A percentile compares a stretch with the other conserved stretches of the same genome.
These are phyloP conservation scores for Chytriomyces sp. DNA, from an alignment of 192 early-diverging fungal genomes.

Conservation along the genomic window DNA sequence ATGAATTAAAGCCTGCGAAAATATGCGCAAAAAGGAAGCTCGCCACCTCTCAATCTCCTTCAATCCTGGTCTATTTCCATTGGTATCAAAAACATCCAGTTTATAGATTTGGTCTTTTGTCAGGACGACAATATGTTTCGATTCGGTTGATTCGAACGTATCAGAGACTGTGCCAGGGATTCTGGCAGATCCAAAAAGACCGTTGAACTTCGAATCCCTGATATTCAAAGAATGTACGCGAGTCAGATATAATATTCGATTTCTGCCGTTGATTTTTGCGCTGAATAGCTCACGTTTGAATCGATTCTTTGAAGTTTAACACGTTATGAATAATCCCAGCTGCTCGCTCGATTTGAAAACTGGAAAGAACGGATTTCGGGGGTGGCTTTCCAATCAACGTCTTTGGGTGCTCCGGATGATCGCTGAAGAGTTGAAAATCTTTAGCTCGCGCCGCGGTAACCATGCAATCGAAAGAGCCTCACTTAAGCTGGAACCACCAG, in stretches of 20 bases:
- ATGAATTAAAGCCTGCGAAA: not conserved
- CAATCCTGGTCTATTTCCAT: slow-evolving; percentile 67
- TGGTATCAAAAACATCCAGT: slow-evolving; percentile 75
- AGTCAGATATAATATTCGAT: slow-evolving; percentile 75
- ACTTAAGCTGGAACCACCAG: slow-evolving; percentile 57
- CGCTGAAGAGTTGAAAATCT: slow-evolving; percentile 20
- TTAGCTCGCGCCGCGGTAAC: too few relatives aligned
- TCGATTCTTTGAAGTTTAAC: slow-evolving; percentile 49
- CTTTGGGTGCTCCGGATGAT: slow-evolving; percentile 54
- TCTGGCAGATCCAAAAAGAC: slow-evolving; percentile 70
- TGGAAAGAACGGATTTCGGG: slow-evolving; percentile 54
- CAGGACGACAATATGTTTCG: slow-evolving; percentile 85
- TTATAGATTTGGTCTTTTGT: slow-evolving; percentile 81
- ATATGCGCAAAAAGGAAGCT: not conserved
- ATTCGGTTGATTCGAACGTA: slow-evolving; percentile 68
- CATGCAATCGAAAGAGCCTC: not conserved
- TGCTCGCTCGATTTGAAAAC: slow-evolving; percentile 62
- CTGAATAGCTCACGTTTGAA: slow-evolving; percentile 36
- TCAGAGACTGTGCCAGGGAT: slow-evolving; percentile 71
- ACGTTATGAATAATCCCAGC: slow-evolving; percentile 57
- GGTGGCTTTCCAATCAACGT: slow-evolving; percentile 51
- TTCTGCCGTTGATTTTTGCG: slow-evolving; percentile 43
- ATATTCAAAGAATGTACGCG: slow-evolving; percentile 87
- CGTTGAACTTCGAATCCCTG: not conserved
- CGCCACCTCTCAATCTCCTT: slow-evolving; percentile 50